Evolutionary conservation across 2,329 filamentous ascomycete species (phyloP), one percentile per base, ranked within the genome.

Genomic region (Cordyceps farinosa): DNA sequence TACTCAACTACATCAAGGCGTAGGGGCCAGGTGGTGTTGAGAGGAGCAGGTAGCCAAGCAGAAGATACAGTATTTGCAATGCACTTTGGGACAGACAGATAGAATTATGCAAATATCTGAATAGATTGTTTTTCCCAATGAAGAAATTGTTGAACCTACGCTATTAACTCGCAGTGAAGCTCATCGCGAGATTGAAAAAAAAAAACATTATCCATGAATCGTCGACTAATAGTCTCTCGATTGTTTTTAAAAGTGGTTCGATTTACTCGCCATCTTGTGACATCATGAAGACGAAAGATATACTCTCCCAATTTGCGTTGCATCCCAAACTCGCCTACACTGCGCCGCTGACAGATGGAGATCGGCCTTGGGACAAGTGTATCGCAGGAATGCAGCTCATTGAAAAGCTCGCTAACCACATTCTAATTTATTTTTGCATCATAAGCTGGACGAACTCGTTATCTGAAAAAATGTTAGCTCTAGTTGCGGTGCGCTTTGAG

Each of bases 371-470:
- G 36, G 38, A 7, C 30, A 29, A 40, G 13, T 30, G 40, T 48
- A 38, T 45, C 22, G 27, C 47, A 51, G 45, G 15, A 42, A 36
- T 42, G 36, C 42, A 22, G 45, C 45, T 44, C 11, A n/a, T 42
- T 59, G 36, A 32, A 59, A 51, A 53, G 58, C 58, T 61, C n/a
- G 11, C 47, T 9, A 27, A n/a, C 1, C 50, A 30, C 29, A 22
- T 10, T 0, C 7, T 29, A 15, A 30, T 61, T 83, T 91, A 94
- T 84, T 94, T 94, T 85, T 95, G 91, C 91, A 95, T 94, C 91
- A 95, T 95, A 75, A 95, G 88, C 81, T 95, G 91, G 71, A 95
- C 91, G 75, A 95, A 95, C 79, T 95, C 91, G 82, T 94, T 94
- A 81, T 94, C 90, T 94, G 71, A 53, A 17, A 55, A 27, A 36